Base-by-base conservation (phyloP, 352 stramenopile genomes). In the Pythium sukuiense region DNA sequence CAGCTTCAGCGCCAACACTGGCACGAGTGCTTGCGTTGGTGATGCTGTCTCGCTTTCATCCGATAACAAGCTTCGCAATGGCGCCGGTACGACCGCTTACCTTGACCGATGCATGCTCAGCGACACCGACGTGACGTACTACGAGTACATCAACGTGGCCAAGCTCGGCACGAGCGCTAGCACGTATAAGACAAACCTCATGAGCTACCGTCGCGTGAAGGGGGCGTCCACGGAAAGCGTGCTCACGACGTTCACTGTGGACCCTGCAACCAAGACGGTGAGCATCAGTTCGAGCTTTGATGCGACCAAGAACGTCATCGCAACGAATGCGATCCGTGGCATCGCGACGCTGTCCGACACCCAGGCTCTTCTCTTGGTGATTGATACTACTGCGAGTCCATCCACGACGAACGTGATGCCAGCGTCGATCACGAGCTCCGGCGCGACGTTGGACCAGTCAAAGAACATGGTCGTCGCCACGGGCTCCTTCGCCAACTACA, bases 71-170 rank as follows among this genome's bases (percentile, higher is more conserved):
- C 63, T 91, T 3, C 79, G 80, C 65, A 79, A 77, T 13, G 80
- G 84, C 24, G 82, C 84, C 13, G 82, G 84, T 30, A 93, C 82
- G 20, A 89, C 84, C 1, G 80, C 79, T 5, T 93, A 93, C 73
- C 55, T 91, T 30, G 65, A 80, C 57, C 69, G 63, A 37, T 27
- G 75, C 27, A 72, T 64, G 20, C 63, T 88, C 6, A 69, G 16
- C 5, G 63, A 61, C 45, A 43, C 27, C 0, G 55, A 61, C 18
- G 61, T 61, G 16, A 63, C 70, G 11, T 69, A 70, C 55, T 90
- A 81, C 62, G 45, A 74, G 55, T 79, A 76, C 70, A 66, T 90
- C 50, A 81, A 88, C 56, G 60, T 89, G 14, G 78, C 79, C 29
- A 78, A 73, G 14, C 58, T 89, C 41, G 76, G 79, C 13, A 76